Base-by-base conservation (phyloP, 2,329 filamentous ascomycete species). In the Boeremia exigua region DNA sequence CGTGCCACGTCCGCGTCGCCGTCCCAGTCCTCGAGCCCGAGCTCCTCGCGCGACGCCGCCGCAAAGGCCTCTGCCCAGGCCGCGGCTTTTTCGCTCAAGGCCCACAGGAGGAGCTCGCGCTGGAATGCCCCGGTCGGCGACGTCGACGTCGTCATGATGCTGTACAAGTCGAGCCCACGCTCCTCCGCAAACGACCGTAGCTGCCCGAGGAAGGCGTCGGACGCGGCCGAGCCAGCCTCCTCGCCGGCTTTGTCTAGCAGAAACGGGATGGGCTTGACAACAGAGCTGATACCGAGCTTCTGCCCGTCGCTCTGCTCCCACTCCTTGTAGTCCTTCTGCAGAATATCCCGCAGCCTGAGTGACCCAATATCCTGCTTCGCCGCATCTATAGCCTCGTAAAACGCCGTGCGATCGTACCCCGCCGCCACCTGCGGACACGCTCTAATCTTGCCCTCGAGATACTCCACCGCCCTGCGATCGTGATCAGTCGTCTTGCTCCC, bases 301-400 rank as follows among this genome's bases (percentile, higher is more conserved):
- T 86, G 69, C 0, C 63, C 73, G 17, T 50, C 42, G 47, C 74
- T 77, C 10, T 78, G 77, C 10, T 77, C 77, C 90, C 90, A 95
- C 69, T 90, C 82, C 77, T 96, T 96, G 77, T 93, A 96, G 76
- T 96, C 91, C 73, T 94, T 94, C 60, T 89, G 82, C 48, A 94
- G 75, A 34, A 93, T 82, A 63, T 93, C 90, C 19, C 82, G 77
- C 62, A 92, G 74, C 33, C 76, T 78, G 40, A 95, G 76, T 0
- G 70, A 63, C 2, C 82, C 84, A 47, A 95, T 81, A 62, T 92
- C 84, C 59, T 86, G 83, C 74, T 93, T 93, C 5, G 90, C 87
- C 5, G 74, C 74, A 1, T 81, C 79, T 25, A 93, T 81, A 51
- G 84, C 77, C 4, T 81, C 71, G 69, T 84, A 91, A 72, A 88